phyloP scores from a whole-genome alignment of 495 filamentous ascomycete species.

The Monascus purpureus region DNA sequence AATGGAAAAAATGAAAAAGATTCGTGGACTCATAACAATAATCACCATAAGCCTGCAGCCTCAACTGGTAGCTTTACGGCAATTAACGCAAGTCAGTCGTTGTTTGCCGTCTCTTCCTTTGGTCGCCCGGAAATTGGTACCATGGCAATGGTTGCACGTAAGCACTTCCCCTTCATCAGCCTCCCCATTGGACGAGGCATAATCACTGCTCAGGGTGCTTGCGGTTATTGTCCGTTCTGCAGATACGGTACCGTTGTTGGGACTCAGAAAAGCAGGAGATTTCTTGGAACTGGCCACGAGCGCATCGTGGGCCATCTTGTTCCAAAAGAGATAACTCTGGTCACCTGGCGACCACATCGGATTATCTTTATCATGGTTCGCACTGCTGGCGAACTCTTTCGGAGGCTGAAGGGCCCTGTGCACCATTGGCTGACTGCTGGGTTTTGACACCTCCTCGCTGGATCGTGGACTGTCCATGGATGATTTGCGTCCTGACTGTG shows the following conservation, averaged over 20 bases:
- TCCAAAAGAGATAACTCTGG: slow-evolving; percentile 41
- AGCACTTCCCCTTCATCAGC: slow-evolving; percentile 30
- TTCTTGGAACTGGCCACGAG: slow-evolving; percentile 20
- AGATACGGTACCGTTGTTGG: slow-evolving; percentile 10
- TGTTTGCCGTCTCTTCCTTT: slow-evolving; percentile 30
- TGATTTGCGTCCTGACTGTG: slow-evolving; percentile 19
- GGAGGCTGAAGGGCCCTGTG: slow-evolving; percentile 5
- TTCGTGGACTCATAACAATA: too few relatives aligned
- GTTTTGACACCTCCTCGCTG: slow-evolving; percentile 5
- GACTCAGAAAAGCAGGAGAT: slow-evolving; percentile 13
- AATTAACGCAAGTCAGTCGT: slow-evolving; percentile 39
- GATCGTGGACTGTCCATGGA: slow-evolving; percentile 14
- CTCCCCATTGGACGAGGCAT: slow-evolving; percentile 21
- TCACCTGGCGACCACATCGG: slow-evolving; percentile 38
- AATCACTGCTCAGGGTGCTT: slow-evolving; percentile 30
- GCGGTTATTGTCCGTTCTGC: slow-evolving; percentile 20
- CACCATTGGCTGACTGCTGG: slow-evolving; percentile 1
- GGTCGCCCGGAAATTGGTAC: slow-evolving; percentile 38
- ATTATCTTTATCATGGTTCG: slow-evolving; percentile 17
- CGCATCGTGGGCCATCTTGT: slow-evolving; percentile 32
- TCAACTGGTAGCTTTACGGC: slow-evolving; percentile 18
- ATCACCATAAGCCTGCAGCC: too few relatives aligned
- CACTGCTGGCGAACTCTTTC: slow-evolving; percentile 7
- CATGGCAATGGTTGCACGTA: slow-evolving; percentile 33
- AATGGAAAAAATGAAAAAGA: too few relatives aligned